Conservation (phyloP, 148 eudicot genomes). For the Mesembryanthemum crystallinum region DNA sequence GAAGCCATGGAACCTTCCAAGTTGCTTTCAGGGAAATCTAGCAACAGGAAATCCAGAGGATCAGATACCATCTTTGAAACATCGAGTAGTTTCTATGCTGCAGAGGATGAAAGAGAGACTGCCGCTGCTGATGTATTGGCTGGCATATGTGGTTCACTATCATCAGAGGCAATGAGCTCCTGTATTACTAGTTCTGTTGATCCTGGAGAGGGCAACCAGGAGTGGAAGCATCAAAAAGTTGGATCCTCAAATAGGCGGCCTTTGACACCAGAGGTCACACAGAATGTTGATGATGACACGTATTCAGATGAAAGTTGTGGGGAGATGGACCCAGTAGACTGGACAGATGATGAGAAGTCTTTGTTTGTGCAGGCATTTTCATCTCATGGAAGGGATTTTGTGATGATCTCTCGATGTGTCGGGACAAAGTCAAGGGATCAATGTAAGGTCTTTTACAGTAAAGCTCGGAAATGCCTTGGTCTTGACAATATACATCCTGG, state of each 20-base stretch:
- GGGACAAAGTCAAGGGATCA: conserved; percentile 65
- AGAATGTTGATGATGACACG: conserved; percentile 58
- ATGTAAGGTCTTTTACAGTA: conserved; percentile 79
- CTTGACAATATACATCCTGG: conserved; percentile 44
- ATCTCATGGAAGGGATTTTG: conserved; percentile 77
- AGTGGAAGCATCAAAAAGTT: conserved; percentile 41
- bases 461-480: conserved; percentile 70
- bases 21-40: conserved; percentile 25
- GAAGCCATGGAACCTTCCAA: conserved; percentile 40
- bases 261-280: conserved; percentile 63
- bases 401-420: conserved; percentile 57
- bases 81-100: conserved; percentile 40
- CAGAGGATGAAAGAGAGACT: conserved; percentile 63
- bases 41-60: conserved; percentile 30
- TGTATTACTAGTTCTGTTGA: conserved; percentile 81
- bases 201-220: conserved; percentile 53
- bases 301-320: conserved; percentile 91
- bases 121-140: conserved; percentile 91
- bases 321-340: conserved; percentile 56
- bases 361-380: conserved; percentile 62
- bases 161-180: conserved; percentile 87
- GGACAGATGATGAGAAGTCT: conserved; percentile 88
- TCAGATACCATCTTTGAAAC: conserved; percentile 37
- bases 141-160: conserved; percentile 82
- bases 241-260: conserved; percentile 40